Percentiles rank a stretch among this genome's conserved stretches.
Conservation (phyloP, 1,284 basidiomycete genomes). For the Ceratorhiza oryzae-sativae region DNA sequence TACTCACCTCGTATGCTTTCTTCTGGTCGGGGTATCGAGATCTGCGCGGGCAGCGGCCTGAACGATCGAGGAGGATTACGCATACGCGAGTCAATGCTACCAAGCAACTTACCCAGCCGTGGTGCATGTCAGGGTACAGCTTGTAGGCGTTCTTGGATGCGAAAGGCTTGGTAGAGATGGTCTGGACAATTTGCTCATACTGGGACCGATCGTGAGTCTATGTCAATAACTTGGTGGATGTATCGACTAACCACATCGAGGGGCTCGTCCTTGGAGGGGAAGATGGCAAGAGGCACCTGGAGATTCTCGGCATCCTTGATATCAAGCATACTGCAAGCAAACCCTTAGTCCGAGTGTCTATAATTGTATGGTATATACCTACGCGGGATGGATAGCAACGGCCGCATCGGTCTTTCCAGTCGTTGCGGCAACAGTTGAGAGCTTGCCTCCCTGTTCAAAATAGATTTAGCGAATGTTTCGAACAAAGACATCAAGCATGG, state of each 20-base stretch:
- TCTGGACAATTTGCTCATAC: constrained; percentile 62
- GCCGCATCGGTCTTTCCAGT: constrained; percentile 55
- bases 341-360: background rate
- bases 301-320: constrained; percentile 60
- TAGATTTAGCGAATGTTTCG: no score
- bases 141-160: constrained; percentile 63
- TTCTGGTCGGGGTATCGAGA: constrained; percentile 67
- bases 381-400: constrained; percentile 65
- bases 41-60: constrained; percentile 76
- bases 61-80: constrained; percentile 45
- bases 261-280: constrained; percentile 68
- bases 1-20: constrained; percentile 63
- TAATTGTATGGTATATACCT: constrained; percentile 43
- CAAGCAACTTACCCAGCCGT: constrained; percentile 20
- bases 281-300: constrained; percentile 64
- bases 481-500: no score
- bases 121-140: constrained; percentile 60
- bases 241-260: constrained; percentile 58
- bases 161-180: constrained; percentile 61
- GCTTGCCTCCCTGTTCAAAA: constrained; percentile 59
- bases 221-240: background rate
- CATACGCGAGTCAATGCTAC: background rate
- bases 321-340: constrained; percentile 60
- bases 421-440: constrained; percentile 55
- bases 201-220: constrained; percentile 45